phyloP scores from a whole-genome alignment of 1,284 basidiomycete species.

The Puccinia hordei region DNA sequence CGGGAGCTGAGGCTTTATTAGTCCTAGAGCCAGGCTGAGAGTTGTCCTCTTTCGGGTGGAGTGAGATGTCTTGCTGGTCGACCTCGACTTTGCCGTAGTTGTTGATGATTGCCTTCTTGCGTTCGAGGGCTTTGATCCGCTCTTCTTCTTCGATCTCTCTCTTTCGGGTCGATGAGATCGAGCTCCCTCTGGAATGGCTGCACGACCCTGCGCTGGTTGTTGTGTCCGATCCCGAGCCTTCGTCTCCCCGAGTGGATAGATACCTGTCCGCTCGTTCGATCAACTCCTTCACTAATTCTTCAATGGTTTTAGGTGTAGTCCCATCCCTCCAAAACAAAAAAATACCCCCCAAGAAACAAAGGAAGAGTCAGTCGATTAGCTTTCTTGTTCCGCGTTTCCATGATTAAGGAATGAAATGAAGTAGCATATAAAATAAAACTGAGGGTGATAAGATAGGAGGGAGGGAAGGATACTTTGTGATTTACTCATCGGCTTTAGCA shows the following conservation, averaged over 20 bases:
- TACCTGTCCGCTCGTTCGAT: constrained; percentile 5
- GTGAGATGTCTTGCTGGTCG: background rate
- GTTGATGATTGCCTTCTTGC: constrained; percentile 15
- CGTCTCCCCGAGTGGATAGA: background rate
- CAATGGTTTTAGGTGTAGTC: background rate
- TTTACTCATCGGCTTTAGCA: constrained; percentile 9
- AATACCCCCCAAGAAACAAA: too few relatives aligned
- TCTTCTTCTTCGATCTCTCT: constrained; percentile 12
- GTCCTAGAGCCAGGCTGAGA: background rate
- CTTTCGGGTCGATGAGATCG: background rate
- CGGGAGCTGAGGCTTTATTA: background rate
- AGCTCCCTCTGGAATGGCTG: background rate
- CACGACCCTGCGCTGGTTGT: constrained; percentile 5
- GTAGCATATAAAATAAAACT: too few relatives aligned
- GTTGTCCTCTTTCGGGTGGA: background rate
- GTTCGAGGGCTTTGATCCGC: background rate
- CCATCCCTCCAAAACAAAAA: background rate
- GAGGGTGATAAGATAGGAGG: background rate
- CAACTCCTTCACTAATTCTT: constrained; percentile 14
- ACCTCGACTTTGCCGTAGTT: constrained; percentile 39
- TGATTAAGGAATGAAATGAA: background rate
- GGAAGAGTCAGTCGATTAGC: too few relatives aligned
- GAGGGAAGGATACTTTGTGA: constrained; percentile 16
- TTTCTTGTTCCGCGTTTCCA: background rate
- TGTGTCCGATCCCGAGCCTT: background rate